Conservation (phyloP, 805 yeast species). For the Starmerella sp. region DNA sequence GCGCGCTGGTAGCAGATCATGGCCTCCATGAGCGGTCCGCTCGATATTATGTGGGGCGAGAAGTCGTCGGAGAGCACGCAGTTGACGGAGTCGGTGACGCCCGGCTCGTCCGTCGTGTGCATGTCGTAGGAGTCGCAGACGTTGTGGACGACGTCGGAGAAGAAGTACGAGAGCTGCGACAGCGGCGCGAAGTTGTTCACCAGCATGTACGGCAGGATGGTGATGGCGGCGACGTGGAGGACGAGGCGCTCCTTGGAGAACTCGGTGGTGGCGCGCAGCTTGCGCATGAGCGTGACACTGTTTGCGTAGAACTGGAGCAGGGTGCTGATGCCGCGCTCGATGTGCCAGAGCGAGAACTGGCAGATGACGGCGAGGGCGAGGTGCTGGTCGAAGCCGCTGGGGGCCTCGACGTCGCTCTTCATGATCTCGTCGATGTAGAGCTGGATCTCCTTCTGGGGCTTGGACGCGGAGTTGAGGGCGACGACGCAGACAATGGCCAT, state of each 20-base stretch:
- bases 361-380: slow-evolving; percentile 17
- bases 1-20: slow-evolving; percentile 6
- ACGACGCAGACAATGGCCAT: slow-evolving; percentile 19
- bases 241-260: slow-evolving; percentile 4
- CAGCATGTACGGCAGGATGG: slow-evolving; percentile 16
- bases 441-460: slow-evolving; percentile 11
- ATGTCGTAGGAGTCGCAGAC: background rate
- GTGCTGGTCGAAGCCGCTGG: slow-evolving; percentile 9
- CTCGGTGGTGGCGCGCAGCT: slow-evolving; percentile 1
- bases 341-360: slow-evolving; percentile 16
- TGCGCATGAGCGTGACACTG: slow-evolving; percentile 6
- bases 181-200: slow-evolving; percentile 6
- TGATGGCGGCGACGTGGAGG: slow-evolving; percentile 4
- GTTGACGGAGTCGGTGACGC: background rate
- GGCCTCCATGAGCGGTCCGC: slow-evolving; percentile 10
- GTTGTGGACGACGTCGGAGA: background rate
- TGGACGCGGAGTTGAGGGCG: slow-evolving; percentile 16
- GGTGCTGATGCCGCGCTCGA: slow-evolving; percentile 15
- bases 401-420: background rate
- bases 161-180: slow-evolving; percentile 6
- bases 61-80: background rate
- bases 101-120: background rate
- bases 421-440: slow-evolving; percentile 7
- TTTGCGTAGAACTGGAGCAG: slow-evolving; percentile 18
- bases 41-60: slow-evolving; percentile 2